A percentile compares a stretch with the other conserved stretches of the same genome.
Evolutionary conservation across 306 rosid genomes (phyloP).

Genomic region (Quercus cerris): DNA sequence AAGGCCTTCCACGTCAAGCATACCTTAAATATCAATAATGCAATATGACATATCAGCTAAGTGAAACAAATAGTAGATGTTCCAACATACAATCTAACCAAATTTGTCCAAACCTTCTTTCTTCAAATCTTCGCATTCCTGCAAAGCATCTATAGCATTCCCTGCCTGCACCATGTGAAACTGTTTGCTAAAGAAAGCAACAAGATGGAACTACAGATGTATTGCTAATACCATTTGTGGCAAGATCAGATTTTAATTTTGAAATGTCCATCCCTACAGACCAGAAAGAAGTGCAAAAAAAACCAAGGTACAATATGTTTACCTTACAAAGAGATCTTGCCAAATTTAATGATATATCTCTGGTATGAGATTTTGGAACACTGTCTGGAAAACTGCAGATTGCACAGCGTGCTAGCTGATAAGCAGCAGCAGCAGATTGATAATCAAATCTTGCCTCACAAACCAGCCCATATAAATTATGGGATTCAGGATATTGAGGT

Average conservation of each 20-base stretch:
- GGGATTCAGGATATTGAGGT: constrained; percentile 85
- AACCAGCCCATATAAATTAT: constrained; percentile 78
- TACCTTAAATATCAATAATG: constrained; percentile 46
- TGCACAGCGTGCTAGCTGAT: constrained; percentile 69
- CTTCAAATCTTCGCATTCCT: constrained; percentile 77
- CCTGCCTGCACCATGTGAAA: constrained; percentile 63
- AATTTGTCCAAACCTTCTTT: constrained; percentile 53
- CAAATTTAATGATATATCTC: constrained; percentile 74
- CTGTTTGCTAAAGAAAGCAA: constrained; percentile 3
- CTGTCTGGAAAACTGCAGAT: constrained; percentile 30
- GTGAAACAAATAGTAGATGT: neutral
- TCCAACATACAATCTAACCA: constrained; percentile 5
- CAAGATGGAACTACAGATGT: neutral
- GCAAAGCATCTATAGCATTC: constrained; percentile 65
- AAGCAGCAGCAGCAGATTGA: constrained; percentile 65
- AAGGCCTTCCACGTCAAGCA: constrained; percentile 64
- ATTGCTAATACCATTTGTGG: neutral
- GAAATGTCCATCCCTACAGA: neutral
- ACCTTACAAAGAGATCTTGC: constrained; percentile 79
- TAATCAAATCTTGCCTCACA: constrained; percentile 78
- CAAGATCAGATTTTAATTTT: neutral
- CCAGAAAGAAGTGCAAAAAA: constrained; percentile 9
- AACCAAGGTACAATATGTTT: constrained; percentile 15
- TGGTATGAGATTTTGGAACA: constrained; percentile 44
- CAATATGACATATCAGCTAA: constrained; percentile 19